Percentiles rank a stretch among this genome's conserved stretches.
phyloP scores from a whole-genome alignment of 78 protist genomes.

The Dictyostelium capitatum region DNA sequence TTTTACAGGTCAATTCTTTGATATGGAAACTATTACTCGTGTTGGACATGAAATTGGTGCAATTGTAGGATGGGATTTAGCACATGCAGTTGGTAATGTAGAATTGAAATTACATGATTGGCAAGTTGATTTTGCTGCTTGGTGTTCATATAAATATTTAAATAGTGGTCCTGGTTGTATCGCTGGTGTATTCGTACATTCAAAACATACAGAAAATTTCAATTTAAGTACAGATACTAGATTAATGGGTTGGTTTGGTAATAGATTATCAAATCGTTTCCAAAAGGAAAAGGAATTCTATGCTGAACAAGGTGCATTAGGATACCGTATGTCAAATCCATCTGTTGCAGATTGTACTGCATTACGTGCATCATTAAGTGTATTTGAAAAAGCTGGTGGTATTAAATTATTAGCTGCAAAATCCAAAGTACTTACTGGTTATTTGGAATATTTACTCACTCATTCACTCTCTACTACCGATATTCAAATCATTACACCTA shows the following conservation, averaged over 20 bases:
- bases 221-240: constrained; percentile 25
- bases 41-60: constrained; percentile 81
- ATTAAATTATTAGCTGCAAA: constrained; percentile 73
- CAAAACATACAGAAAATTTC: constrained; percentile 25
- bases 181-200: constrained; percentile 93
- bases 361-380: constrained; percentile 80
- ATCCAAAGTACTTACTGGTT: constrained; percentile 85
- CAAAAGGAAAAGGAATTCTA: constrained; percentile 84
- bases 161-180: constrained; percentile 96
- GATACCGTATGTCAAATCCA: constrained; percentile 91
- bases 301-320: constrained; percentile 83
- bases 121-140: constrained; percentile 96
- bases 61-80: constrained; percentile 94
- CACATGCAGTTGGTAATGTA: constrained; percentile 97
- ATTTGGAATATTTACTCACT: constrained; percentile 85
- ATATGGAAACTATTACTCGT: constrained; percentile 87
- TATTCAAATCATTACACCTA: constrained; percentile 85
- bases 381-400: constrained; percentile 82
- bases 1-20: constrained; percentile 93
- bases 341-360: constrained; percentile 84
- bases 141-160: constrained; percentile 97
- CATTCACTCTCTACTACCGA: background rate
- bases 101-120: constrained; percentile 94
- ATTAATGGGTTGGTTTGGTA: constrained; percentile 96
- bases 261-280: constrained; percentile 87